Base-by-base conservation (phyloP, 2,329 filamentous ascomycete species). In the Sarocladiaceae sp. region DNA sequence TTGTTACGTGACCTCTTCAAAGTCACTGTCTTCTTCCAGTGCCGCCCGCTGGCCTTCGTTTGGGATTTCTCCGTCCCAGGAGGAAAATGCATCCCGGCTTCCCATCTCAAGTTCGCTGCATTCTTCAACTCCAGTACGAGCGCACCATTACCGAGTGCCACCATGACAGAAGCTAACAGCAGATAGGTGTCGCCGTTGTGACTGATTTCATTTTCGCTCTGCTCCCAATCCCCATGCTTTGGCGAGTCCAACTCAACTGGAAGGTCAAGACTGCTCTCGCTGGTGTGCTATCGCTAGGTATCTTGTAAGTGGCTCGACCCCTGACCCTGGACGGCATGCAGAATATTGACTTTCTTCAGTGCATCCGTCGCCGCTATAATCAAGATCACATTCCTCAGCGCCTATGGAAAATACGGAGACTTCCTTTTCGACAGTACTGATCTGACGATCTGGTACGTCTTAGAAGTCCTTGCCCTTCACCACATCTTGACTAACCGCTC, bases 1-100 rank as follows among this genome's bases (percentile, higher is more conserved):
- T n/a, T n/a, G n/a, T n/a, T n/a, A n/a, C n/a, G n/a, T n/a, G n/a
- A n/a, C n/a, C n/a, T n/a, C n/a, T n/a, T n/a, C n/a, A 4, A 1
- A 1, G 12, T 68, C 62, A 78, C 76, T 0, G 55, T 79, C 2
- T 52, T 79, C 2, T 60, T 78, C 1, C 75, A 80, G 53, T 80
- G 77, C 4, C 64, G 72, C 26, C 64, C 59, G 1, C 61, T 80
- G 2, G 69, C 70, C 11, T 77, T 75, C 53, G 67, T 69, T 18
- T 63, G 5, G 55, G 60, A 8, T 53, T 71, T 18, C 70, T 69
- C 37, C 68, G 70, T 42, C 26, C 63, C 4, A 69, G 68, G 18
- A 68, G 71, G 48, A 54, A 70, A 22, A 58, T 73, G 4, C 71
- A 76, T 39, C 68, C 71, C 7, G 58, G 63, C 6, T 52, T 74